Evolutionary conservation across 768 basidiomycete species (phyloP).

Genomic region (Kwoniella newhampshirensis): DNA sequence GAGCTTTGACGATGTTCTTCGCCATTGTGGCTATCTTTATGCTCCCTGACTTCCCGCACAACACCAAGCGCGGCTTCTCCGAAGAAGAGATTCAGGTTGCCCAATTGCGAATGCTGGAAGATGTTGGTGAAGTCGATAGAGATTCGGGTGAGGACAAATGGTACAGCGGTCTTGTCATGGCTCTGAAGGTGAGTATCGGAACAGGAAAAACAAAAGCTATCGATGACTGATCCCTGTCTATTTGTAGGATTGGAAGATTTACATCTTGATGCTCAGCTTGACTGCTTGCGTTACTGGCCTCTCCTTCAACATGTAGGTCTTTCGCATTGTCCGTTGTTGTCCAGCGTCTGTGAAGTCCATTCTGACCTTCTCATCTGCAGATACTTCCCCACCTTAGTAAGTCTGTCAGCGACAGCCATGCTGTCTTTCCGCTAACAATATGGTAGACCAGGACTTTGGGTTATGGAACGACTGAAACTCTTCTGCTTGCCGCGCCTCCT

Average conservation of each 20-base stretch:
- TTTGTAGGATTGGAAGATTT: conserved; percentile 35
- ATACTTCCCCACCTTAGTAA: conserved; percentile 32
- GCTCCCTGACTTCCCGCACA: conserved; percentile 23
- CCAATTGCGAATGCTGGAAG: conserved; percentile 15
- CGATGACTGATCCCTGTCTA: neutral
- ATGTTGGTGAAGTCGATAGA: conserved; percentile 16
- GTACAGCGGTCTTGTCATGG: conserved; percentile 27
- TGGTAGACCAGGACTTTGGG: conserved; percentile 36
- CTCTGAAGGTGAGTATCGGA: conserved; percentile 24
- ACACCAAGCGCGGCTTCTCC: conserved; percentile 13
- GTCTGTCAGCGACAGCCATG: neutral
- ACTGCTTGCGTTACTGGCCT: conserved; percentile 35
- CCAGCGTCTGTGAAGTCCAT: neutral
- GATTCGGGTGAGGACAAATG: conserved; percentile 27
- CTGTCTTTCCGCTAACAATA: neutral
- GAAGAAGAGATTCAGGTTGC: conserved; percentile 12
- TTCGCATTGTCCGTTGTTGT: too few relatives aligned
- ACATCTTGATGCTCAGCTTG: conserved; percentile 35
- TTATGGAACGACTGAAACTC: conserved; percentile 38
- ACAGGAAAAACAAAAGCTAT: neutral
- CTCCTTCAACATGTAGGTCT: conserved; percentile 33
- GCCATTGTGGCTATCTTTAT: conserved; percentile 18
- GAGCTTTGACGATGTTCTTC: conserved; percentile 19
- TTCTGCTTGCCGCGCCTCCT: conserved; percentile 40
- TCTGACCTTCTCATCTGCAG: conserved; percentile 2